Percentiles rank a stretch among this genome's conserved stretches.
Conservation (phyloP, 805 yeast species). For the Cyberlindnera xishuangbannaensis region DNA sequence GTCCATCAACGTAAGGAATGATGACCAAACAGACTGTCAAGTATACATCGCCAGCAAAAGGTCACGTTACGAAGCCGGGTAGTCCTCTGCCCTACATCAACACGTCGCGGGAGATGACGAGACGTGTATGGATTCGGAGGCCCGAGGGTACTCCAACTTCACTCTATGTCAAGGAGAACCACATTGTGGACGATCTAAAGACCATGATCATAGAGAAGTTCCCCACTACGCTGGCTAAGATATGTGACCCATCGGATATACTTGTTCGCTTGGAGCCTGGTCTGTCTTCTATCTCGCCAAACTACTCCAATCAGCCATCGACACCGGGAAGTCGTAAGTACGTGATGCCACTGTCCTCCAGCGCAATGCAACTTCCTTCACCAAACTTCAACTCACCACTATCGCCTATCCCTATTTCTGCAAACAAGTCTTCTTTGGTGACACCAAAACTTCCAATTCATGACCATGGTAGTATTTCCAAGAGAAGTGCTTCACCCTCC, state of each 20-base stretch:
- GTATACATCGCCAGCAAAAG: conserved; percentile 14
- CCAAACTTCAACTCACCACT: conserved; percentile 17
- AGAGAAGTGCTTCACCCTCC: conserved; percentile 16
- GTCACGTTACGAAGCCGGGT: conserved; percentile 2
- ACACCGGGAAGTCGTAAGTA: conserved; percentile 11
- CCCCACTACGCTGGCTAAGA: conserved; percentile 58
- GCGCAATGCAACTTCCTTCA: conserved; percentile 1
- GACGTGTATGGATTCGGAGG: conserved; percentile 52
- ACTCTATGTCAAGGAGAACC: conserved; percentile 50
- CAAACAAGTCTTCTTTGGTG: conserved; percentile 15
- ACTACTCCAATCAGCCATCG: conserved; percentile 8
- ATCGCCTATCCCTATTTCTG: conserved; percentile 23
- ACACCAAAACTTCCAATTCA: conserved; percentile 10
- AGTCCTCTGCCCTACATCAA: conserved; percentile 13
- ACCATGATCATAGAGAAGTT: conserved; percentile 53
- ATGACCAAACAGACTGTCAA: conserved; percentile 9
- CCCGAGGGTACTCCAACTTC: conserved; percentile 62
- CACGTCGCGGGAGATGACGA: conserved; percentile 15
- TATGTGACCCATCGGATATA: conserved; percentile 67
- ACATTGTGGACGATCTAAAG: conserved; percentile 81
- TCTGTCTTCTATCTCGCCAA: conserved; percentile 5
- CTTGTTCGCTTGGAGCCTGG: conserved; percentile 26
- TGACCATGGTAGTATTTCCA: conserved; percentile 9
- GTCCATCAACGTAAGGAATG: too few relatives aligned
- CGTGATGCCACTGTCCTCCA: conserved; percentile 1